Base-by-base conservation (phyloP, 768 basidiomycete species). In the Cystofilobasidium macerans region DNA sequence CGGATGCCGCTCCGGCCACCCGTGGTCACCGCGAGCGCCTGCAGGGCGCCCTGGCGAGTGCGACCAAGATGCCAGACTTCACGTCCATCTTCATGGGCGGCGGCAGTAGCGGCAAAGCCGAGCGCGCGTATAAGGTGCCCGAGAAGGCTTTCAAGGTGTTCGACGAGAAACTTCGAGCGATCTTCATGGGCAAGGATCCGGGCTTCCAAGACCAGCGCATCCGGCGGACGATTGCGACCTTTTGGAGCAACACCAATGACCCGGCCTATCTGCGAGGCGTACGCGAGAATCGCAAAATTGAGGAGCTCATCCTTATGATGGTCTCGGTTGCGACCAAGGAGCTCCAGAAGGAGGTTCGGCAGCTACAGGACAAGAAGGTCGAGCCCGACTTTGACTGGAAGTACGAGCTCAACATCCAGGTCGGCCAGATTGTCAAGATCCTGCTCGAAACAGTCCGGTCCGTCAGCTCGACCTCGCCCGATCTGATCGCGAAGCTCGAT, bases 201-300 rank as follows among this genome's bases (percentile, higher is more conserved):
- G 92, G 91, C 36, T 94, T 89, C 76, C 86, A 87, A 16, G 93
- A 95, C 74, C 89, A 91, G 72, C 80, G 91, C 36, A 85, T 92
- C 22, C 84, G 94, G 35, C 82, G 89, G 64, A 90, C 89, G 1
- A 87, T 94, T 81, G 93, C 86, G 64, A 86, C 87, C 38, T 97
- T 97, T 76, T 97, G 92, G 74, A 86, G 86, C 16, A 88, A 90
- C 69, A 89, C 88, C 75, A 84, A 86, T 75, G 85, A 88, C 65
- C 87, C 89, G 32, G 81, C 80, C 43, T 94, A 95, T 79, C 85
- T 87, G 65, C 82, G 84, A 40, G 88, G 92, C 71, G 87, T 97
- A 84, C 89, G 90, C 76, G 93, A 97, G 75, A 93, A 89, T 75
- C 83, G 95, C 54, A 95, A 94, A 78, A 89, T 97, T 43, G 95